Percentiles rank a stretch among this genome's conserved stretches.
Evolutionary conservation across 495 filamentous ascomycete species (phyloP).

Genomic region (Tuber borchii): DNA sequence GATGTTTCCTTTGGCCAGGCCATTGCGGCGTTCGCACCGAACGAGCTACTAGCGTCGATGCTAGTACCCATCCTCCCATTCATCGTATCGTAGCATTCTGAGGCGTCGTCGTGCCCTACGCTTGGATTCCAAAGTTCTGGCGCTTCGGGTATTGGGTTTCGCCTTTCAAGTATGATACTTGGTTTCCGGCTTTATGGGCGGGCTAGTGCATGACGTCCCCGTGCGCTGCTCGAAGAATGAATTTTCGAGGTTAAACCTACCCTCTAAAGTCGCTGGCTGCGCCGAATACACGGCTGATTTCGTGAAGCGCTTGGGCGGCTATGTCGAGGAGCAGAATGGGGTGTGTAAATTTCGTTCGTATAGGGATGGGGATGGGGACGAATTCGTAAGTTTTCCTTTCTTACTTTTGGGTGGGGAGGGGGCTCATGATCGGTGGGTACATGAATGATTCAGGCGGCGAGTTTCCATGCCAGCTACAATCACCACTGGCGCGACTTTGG

Average conservation of each 20-base stretch:
- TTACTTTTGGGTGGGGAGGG: neutral
- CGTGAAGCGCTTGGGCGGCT: slow-evolving; percentile 48
- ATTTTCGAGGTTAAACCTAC: slow-evolving; percentile 53
- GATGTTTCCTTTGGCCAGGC: slow-evolving; percentile 69
- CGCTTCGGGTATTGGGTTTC: slow-evolving; percentile 66
- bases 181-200: slow-evolving; percentile 53
- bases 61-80: slow-evolving; percentile 60
- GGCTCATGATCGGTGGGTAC: neutral
- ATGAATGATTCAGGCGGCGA: slow-evolving; percentile 13
- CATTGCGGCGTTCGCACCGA: slow-evolving; percentile 67
- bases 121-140: slow-evolving; percentile 56
- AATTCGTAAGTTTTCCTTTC: slow-evolving; percentile 47
- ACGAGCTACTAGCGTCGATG: slow-evolving; percentile 63
- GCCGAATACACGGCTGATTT: slow-evolving; percentile 49
- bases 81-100: slow-evolving; percentile 58
- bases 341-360: slow-evolving; percentile 61
- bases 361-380: slow-evolving; percentile 49
- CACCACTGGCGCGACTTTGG: slow-evolving; percentile 60
- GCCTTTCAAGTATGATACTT: slow-evolving; percentile 61
- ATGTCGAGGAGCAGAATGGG: slow-evolving; percentile 47
- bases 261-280: slow-evolving; percentile 48
- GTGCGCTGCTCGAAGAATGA: slow-evolving; percentile 54
- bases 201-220: slow-evolving; percentile 51
- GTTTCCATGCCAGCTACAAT: slow-evolving; percentile 50
- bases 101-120: slow-evolving; percentile 57